Evolutionary conservation across 306 rosid genomes (phyloP), one percentile per base, ranked within the genome.

Genomic region (Quercus agrifolia): DNA sequence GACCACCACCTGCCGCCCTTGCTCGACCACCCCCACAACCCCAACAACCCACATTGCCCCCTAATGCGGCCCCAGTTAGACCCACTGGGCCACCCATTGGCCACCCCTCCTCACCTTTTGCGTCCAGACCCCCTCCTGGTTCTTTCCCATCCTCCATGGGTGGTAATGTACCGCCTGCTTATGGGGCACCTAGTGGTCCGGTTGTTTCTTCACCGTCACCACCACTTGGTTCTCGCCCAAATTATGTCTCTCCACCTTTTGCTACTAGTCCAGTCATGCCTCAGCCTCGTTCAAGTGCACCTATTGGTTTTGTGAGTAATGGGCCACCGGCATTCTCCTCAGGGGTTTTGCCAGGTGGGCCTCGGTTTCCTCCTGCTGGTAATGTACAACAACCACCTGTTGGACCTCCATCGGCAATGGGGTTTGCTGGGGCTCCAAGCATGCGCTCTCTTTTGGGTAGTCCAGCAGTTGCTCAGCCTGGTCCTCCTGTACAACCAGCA

Each of bases 321-420:
- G 99, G 98, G 80, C 93, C 97, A 0, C 97, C 93, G 0, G 75
- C 64, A n/a, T 92, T 90, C 81, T 72, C 82, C 68, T 74, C 87
- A 3, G 92, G 83, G 66, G 80, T 88, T 35, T 38, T 83, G 79
- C 84, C 86, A 2, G 88, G 87, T 80, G 90, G 89, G 56, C 89
- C 89, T 5, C 95, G 82, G 73, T 92, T 86, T 87, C 93, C 92
- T 75, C 67, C 87, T 0, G 56, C 81, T 78, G 87, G 84, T 52
- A 80, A 74, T 78, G 62, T 44, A 28, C 80, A 77, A 73, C 94
- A 87, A 62, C 89, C 81, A 17, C 85, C 85, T 2, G 58, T 82
- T 86, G 96, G 94, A 77, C 88, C 92, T 81, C 90, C 91, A 57
- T 83, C 77, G 51, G 15, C 86, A 41, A 78, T 82, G 82, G 86